Conservation (phyloP, 192 early-diverging fungal genomes). For the Podila horticola region DNA sequence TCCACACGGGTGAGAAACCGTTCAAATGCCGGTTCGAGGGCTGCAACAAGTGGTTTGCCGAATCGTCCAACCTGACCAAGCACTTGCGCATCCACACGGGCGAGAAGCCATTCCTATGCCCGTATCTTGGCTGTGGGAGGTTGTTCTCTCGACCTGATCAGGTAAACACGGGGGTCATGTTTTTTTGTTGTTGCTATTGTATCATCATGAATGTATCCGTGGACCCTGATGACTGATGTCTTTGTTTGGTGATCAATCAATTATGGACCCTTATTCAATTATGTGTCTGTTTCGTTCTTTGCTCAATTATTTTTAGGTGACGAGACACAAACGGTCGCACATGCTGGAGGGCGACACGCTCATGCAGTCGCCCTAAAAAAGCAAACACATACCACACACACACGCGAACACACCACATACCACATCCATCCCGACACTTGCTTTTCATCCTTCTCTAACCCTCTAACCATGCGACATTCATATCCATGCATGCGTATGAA, state of each 20-base stretch:
- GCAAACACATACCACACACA: no score
- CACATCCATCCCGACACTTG: no score
- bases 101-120: slow-evolving; percentile 71
- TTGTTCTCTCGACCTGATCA: slow-evolving; percentile 59
- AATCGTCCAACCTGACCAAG: slow-evolving; percentile 61
- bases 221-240: no score
- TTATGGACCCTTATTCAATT: no score
- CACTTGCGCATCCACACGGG: slow-evolving; percentile 62
- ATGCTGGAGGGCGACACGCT: not conserved
- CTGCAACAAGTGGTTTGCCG: slow-evolving; percentile 59
- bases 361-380: not conserved
- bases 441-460: no score
- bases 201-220: no score
- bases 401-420: no score
- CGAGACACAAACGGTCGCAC: slow-evolving; percentile 5
- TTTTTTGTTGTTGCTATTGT: not conserved
- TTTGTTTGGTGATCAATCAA: no score
- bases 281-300: not conserved
- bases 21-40: slow-evolving; percentile 55
- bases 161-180: slow-evolving; percentile 11
- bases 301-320: not conserved
- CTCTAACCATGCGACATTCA: no score
- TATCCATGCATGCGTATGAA: no score
- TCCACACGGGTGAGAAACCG: slow-evolving; percentile 66
- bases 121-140: slow-evolving; percentile 41